These are phyloP conservation scores for Exophiala alcalophila DNA, from an alignment of 2,329 filamentous ascomycete genomes.

Conservation along the genomic window DNA sequence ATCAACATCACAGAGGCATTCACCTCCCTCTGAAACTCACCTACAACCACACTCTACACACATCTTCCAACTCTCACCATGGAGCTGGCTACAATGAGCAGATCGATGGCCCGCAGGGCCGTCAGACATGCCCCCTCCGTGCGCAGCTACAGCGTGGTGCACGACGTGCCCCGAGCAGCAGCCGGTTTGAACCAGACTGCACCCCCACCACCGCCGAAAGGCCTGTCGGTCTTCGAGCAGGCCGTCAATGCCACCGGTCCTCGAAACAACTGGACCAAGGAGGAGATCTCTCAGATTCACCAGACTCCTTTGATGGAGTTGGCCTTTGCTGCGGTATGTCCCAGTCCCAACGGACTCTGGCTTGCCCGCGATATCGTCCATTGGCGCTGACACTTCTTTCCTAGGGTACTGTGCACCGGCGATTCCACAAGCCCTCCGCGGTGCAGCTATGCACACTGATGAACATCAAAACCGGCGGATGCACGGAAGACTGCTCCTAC, in stretches of 20 bases:
- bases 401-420: constrained; percentile 75
- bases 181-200: constrained; percentile 21
- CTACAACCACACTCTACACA: too few species aligned
- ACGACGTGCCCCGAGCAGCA: constrained; percentile 27
- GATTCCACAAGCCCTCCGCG: constrained; percentile 77
- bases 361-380: too few species aligned
- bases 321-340: constrained; percentile 66
- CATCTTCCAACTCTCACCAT: constrained; percentile 29
- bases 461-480: constrained; percentile 95
- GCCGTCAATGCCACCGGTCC: constrained; percentile 61
- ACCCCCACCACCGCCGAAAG: constrained; percentile 22
- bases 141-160: constrained; percentile 30
- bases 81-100: constrained; percentile 24
- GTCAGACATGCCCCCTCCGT: constrained; percentile 14
- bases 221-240: constrained; percentile 35
- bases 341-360: too few species aligned
- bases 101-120: constrained; percentile 21
- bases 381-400: not conserved
- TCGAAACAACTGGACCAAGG: constrained; percentile 73
- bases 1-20: too few species aligned
- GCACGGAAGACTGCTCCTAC: constrained; percentile 89
- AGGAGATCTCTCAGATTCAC: constrained; percentile 79
- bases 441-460: constrained; percentile 93
- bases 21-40: too few species aligned
- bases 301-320: constrained; percentile 77